Evolutionary conservation across 345 rosid genomes (phyloP), one percentile per base, ranked within the genome.

Genomic region (Sapria himalayana): DNA sequence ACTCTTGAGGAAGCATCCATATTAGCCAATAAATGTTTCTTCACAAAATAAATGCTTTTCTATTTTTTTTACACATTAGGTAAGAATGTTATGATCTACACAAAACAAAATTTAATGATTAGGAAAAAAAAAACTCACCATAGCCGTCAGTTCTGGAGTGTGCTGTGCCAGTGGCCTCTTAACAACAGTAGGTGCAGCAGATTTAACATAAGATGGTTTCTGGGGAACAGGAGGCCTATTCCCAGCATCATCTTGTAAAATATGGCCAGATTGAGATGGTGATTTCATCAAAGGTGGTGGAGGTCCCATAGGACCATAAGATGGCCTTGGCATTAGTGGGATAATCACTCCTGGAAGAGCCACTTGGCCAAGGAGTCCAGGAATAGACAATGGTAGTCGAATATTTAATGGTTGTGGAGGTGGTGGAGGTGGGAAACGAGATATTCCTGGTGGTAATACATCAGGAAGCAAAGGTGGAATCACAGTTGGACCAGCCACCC

Each of bases 151-250:
- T 63, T 77, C 98, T 7, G 95, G 93, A 23, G 81, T 85, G 54
- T 89, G 93, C 58, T 89, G 98, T n/a, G 98, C 98, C 25, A 82
- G 63, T 45, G 94, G 98, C 67, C 93, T 70, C 63, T 85, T 82
- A 41, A 89, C 82, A 49, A 89, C 98, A 56, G 98, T 89, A 35
- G 98, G 67, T 44, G 95, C 98, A 54, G 98, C 98, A 27, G 98
- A 89, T 61, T 89, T 89, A 21, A 89, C 72, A 49, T 72, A 89
- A 18, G 95, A 89, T 60, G 98, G 95, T 66, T 74, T 89, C 45
- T 58, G 85, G 18, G 89, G 78, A 38, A 69, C 60, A 20, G 53
- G 32, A 9, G 71, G 75, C 59, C 79, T 71, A 43, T 24, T 37
- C 52, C 64, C 39, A 57, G 59, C 33, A 33, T 72, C 78, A 47